Conservation (phyloP, 495 filamentous ascomycete genomes). For the Eremomyces bilateralis region DNA sequence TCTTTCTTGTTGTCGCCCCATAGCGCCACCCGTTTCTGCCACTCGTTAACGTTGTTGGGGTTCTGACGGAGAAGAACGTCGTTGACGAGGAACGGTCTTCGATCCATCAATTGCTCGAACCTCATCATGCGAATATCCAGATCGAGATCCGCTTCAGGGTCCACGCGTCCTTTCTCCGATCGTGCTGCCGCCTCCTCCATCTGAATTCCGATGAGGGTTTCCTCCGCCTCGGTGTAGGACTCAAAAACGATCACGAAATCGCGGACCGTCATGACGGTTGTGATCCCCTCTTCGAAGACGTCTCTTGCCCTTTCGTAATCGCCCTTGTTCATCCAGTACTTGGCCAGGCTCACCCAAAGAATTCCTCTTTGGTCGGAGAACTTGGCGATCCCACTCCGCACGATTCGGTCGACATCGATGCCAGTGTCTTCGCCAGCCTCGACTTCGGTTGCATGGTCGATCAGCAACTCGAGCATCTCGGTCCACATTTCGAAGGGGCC, state of each 20-base stretch:
- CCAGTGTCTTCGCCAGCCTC: constrained; percentile 56
- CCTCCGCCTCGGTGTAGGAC: constrained; percentile 89
- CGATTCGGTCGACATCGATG: constrained; percentile 83
- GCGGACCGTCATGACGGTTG: constrained; percentile 96
- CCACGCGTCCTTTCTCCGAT: constrained; percentile 56
- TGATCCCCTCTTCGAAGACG: constrained; percentile 90
- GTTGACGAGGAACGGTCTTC: constrained; percentile 88
- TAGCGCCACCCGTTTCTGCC: constrained; percentile 84
- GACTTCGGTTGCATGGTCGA: constrained; percentile 71
- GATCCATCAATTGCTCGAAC: constrained; percentile 96
- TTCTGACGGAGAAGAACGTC: constrained; percentile 92
- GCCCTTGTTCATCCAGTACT: constrained; percentile 88
- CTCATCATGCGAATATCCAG: constrained; percentile 94
- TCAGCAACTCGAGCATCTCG: constrained; percentile 94
- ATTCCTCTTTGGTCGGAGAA: constrained; percentile 92
- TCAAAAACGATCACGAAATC: constrained; percentile 97
- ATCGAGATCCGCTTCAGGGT: constrained; percentile 84
- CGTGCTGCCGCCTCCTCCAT: constrained; percentile 74
- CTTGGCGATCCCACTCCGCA: constrained; percentile 76
- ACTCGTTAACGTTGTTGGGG: constrained; percentile 88
- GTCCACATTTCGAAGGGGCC: constrained; percentile 94
- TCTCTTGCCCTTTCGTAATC: constrained; percentile 84
- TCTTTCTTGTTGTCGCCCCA: constrained; percentile 90
- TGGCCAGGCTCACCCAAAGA: constrained; percentile 87
- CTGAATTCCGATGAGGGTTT: constrained; percentile 74